Conservation (phyloP, 805 yeast species). For the Myxozyma nipponensis region DNA sequence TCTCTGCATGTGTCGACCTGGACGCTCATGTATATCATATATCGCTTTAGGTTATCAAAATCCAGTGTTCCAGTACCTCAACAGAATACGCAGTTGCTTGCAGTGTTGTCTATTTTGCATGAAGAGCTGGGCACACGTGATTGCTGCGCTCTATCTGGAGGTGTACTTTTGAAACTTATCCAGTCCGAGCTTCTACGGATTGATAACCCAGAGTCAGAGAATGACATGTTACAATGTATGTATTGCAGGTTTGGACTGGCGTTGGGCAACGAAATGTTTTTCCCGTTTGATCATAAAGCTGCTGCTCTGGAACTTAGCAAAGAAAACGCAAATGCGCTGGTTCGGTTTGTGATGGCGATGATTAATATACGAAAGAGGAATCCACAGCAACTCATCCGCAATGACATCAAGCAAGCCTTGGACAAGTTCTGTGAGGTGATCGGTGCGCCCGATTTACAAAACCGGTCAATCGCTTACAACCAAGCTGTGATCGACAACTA, state of each 20-base stretch:
- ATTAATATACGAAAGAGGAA: conserved; percentile 51
- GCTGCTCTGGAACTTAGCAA: conserved; percentile 41
- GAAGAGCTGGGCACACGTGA: conserved; percentile 65
- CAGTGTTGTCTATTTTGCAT: conserved; percentile 60
- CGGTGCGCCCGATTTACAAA: conserved; percentile 53
- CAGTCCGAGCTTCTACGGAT: conserved; percentile 51
- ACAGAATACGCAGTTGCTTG: conserved; percentile 33
- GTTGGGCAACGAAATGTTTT: conserved; percentile 52
- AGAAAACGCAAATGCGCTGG: conserved; percentile 41
- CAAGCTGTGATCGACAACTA: conserved; percentile 48
- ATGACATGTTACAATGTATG: conserved; percentile 70
- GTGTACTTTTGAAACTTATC: conserved; percentile 57
- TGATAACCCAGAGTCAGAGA: conserved; percentile 49
- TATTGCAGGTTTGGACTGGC: conserved; percentile 72
- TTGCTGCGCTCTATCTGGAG: conserved; percentile 64
- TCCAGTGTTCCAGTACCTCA: conserved; percentile 25
- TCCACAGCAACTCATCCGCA: conserved; percentile 52
- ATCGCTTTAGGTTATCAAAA: conserved; percentile 11
- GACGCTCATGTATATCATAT: conserved; percentile 42
- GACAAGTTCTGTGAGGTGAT: conserved; percentile 69
- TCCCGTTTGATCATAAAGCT: conserved; percentile 65
- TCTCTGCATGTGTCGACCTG: conserved; percentile 37
- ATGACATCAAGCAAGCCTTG: conserved; percentile 66
- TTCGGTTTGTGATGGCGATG: conserved; percentile 51
- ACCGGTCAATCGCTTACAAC: conserved; percentile 36